phyloP scores from a whole-genome alignment of 139 green algal species.

The Volvox africanus region DNA sequence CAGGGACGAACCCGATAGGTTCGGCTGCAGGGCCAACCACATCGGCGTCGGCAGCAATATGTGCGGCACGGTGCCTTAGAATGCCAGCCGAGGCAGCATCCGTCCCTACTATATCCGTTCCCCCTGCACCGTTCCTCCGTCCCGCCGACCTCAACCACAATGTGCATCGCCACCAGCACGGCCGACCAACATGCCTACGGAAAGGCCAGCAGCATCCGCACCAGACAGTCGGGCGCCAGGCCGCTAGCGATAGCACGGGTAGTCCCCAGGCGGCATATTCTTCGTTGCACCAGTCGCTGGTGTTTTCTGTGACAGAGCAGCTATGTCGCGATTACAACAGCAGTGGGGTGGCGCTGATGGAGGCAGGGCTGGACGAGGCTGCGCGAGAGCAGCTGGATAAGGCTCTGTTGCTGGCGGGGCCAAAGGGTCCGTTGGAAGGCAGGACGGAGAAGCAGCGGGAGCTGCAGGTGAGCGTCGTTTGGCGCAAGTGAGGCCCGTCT shows the following conservation, averaged over 20 bases:
- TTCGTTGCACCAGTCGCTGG: too few relatives aligned
- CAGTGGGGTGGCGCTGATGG: conserved; percentile 37
- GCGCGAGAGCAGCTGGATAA: conserved; percentile 51
- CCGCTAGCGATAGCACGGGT: background rate
- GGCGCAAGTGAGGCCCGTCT: too few relatives aligned
- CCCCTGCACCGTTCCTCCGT: background rate
- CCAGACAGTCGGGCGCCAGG: background rate
- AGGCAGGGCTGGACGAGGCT: background rate
- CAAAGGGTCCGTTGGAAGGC: conserved; percentile 14
- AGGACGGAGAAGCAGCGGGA: conserved; percentile 13
- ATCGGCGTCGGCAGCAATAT: too few relatives aligned
- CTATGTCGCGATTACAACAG: conserved; percentile 51
- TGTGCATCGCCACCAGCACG: background rate
- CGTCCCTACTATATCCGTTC: too few relatives aligned
- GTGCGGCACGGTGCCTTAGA: too few relatives aligned
- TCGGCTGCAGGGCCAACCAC: background rate
- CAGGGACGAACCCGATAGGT: background rate
- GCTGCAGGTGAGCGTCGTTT: conserved; percentile 24
- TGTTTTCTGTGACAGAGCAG: background rate
- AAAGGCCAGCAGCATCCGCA: background rate
- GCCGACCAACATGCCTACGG: background rate
- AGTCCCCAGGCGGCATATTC: background rate
- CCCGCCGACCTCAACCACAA: background rate
- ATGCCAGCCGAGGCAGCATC: too few relatives aligned
- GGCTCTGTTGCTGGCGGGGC: conserved; percentile 45